Conservation (phyloP, 2,329 filamentous ascomycete genomes). For the Trichophyton verrucosum region DNA sequence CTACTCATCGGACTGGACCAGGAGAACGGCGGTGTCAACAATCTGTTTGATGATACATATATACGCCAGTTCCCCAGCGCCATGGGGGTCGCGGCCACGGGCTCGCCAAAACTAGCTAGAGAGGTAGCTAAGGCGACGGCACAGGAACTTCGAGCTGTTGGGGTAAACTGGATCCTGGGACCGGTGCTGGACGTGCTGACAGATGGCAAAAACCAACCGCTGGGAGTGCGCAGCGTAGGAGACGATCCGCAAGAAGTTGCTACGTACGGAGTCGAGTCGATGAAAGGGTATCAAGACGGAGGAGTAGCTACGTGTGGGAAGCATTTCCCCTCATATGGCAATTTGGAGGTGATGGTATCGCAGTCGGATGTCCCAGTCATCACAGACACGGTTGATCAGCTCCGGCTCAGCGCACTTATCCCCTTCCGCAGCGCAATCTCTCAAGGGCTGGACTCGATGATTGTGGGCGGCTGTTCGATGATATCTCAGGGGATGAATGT, state of each 20-base stretch:
- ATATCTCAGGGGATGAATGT: constrained; percentile 84
- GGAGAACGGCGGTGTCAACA: constrained; percentile 96
- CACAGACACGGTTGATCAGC: constrained; percentile 81
- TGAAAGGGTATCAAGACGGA: constrained; percentile 86
- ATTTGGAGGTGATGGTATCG: constrained; percentile 83
- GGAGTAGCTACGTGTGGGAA: constrained; percentile 85
- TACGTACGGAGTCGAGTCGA: constrained; percentile 76
- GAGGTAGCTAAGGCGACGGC: constrained; percentile 87
- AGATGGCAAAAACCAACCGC: constrained; percentile 78
- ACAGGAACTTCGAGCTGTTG: constrained; percentile 80
- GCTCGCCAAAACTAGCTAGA: constrained; percentile 71
- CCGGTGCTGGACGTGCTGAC: constrained; percentile 89
- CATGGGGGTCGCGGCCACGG: constrained; percentile 92
- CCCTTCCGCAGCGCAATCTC: constrained; percentile 84
- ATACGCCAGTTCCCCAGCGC: constrained; percentile 94
- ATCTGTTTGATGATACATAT: constrained; percentile 87
- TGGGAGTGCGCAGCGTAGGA: constrained; percentile 78
- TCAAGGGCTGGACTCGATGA: constrained; percentile 82
- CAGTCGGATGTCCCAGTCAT: constrained; percentile 89
- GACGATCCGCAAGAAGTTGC: constrained; percentile 94
- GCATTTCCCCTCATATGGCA: constrained; percentile 93
- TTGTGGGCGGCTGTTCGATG: constrained; percentile 89
- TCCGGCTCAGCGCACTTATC: constrained; percentile 81
- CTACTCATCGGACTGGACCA: constrained; percentile 87
- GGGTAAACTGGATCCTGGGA: constrained; percentile 90